Evolutionary conservation across 2,329 filamentous ascomycete genomes (phyloP).

Genomic region (Alternaria viburni): DNA sequence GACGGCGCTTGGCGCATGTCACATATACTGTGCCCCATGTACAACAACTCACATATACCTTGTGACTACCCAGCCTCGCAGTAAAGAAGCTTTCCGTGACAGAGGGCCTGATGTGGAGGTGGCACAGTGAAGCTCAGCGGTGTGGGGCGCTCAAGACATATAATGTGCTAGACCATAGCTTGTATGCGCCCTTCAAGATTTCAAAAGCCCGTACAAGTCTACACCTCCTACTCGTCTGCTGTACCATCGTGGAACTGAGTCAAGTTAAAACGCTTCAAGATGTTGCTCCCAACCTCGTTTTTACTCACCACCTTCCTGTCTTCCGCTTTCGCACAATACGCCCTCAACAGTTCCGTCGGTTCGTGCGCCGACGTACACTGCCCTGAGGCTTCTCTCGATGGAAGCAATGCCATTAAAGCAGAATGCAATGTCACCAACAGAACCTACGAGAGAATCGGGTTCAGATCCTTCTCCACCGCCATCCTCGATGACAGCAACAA

Average conservation of each 20-base stretch:
- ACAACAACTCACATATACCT: background rate
- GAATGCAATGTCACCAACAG: background rate
- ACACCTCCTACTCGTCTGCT: background rate
- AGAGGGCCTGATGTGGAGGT: background rate
- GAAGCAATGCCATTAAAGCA: background rate
- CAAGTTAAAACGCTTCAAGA: background rate
- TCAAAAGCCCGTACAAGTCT: rapidly evolving
- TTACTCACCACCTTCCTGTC: background rate
- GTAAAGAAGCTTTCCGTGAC: background rate
- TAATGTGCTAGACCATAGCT: background rate
- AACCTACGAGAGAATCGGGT: background rate
- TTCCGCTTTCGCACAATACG: background rate
- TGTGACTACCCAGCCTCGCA: background rate
- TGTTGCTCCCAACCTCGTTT: background rate
- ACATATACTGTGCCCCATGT: background rate
- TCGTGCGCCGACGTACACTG: background rate
- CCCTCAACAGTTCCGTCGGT: background rate
- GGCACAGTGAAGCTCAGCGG: background rate
- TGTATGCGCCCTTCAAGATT: background rate
- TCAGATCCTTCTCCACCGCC: background rate
- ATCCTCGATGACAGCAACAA: background rate
- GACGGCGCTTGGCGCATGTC: background rate
- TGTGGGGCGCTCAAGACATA: background rate
- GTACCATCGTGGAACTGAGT: background rate
- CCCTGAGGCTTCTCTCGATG: background rate